These are phyloP conservation scores for Pezicula rhizophila DNA, from an alignment of 2,329 filamentous ascomycete genomes.

Conservation along the genomic window DNA sequence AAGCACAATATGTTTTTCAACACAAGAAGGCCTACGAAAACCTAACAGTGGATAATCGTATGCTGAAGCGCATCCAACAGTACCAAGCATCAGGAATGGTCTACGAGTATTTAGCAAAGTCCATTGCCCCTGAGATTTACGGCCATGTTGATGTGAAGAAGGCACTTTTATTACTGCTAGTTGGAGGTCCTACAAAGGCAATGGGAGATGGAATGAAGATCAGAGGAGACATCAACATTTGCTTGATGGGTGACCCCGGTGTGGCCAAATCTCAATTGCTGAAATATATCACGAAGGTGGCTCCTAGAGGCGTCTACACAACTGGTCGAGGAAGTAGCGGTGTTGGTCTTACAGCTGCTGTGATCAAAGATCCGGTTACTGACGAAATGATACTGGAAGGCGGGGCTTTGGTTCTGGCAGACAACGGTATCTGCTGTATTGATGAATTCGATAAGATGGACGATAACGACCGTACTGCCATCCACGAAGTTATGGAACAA, in stretches of 20 bases:
- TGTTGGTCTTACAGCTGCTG: constrained; percentile 75
- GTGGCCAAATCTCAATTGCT: constrained; percentile 97
- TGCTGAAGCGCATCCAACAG: constrained; percentile 78
- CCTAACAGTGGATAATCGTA: constrained; percentile 73
- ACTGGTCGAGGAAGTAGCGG: constrained; percentile 77
- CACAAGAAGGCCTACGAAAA: constrained; percentile 98
- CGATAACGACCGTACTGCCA: constrained; percentile 69
- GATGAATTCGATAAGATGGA: constrained; percentile 87
- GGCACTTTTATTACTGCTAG: constrained; percentile 86
- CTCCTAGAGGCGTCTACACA: constrained; percentile 79
- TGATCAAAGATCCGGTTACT: constrained; percentile 74
- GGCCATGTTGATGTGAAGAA: constrained; percentile 98
- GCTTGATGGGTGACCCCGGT: constrained; percentile 98
- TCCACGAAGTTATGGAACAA: constrained; percentile 86
- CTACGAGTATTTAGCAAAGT: constrained; percentile 92
- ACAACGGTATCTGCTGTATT: constrained; percentile 79
- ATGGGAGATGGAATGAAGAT: constrained; percentile 99
- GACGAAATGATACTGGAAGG: constrained; percentile 76
- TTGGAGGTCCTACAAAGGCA: constrained; percentile 92
- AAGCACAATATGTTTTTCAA: constrained; percentile 87
- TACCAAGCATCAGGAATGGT: constrained; percentile 82
- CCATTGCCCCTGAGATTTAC: constrained; percentile 95
- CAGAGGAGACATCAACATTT: constrained; percentile 97
- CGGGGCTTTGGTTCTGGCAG: constrained; percentile 71
- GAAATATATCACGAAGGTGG: constrained; percentile 98